Evolutionary conservation across 208 protist species (phyloP).

Genomic region (Angomonas ambiguus): DNA sequence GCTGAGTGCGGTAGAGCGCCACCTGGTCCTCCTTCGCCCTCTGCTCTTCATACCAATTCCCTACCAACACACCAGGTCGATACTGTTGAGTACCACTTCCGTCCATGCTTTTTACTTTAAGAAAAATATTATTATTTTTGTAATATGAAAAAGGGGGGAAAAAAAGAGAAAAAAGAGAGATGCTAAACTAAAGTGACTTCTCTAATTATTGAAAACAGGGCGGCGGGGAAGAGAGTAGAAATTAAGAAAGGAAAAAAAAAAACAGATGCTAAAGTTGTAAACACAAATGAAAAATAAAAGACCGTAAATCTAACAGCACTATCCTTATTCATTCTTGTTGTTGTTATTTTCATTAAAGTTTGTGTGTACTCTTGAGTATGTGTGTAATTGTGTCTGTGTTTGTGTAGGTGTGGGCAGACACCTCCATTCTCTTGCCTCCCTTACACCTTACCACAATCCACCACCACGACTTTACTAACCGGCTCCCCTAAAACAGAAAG

Average conservation of each 20-base stretch:
- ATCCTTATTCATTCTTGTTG: neutral
- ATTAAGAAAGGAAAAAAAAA: neutral
- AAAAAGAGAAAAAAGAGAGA: neutral
- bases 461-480: constrained; percentile 34
- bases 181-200: no score
- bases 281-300: neutral
- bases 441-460: constrained; percentile 58
- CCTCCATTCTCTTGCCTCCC: neutral
- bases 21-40: constrained; percentile 62
- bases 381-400: no score
- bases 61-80: constrained; percentile 78
- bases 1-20: constrained; percentile 42
- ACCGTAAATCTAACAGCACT: neutral
- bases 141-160: constrained; percentile 2
- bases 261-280: neutral
- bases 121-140: neutral
- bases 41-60: constrained; percentile 89
- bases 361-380: neutral
- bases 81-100: constrained; percentile 47
- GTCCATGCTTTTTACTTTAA: constrained; percentile 12
- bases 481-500: constrained; percentile 39
- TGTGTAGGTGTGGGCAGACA: no score
- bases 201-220: no score
- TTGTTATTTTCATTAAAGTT: neutral
- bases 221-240: neutral